These are phyloP conservation scores for Diutina ranongensis DNA, from an alignment of 1,139 yeast genomes.

Conservation along the genomic window DNA sequence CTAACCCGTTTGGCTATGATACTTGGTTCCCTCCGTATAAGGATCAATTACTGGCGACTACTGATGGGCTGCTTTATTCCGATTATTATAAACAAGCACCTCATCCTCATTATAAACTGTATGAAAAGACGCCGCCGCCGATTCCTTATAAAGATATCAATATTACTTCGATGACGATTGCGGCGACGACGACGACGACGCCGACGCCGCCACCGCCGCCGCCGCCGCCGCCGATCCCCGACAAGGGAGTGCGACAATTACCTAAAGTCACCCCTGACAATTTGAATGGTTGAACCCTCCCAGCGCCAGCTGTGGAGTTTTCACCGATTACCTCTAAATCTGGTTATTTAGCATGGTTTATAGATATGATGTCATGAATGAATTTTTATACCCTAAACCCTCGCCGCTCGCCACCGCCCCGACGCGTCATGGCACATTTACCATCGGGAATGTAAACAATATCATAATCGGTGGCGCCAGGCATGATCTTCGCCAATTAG, in stretches of 20 bases:
- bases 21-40: background rate
- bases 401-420: too few species aligned
- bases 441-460: background rate
- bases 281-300: too few species aligned
- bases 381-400: too few species aligned
- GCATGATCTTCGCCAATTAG: too few species aligned
- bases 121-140: background rate
- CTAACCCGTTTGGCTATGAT: background rate
- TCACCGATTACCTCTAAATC: background rate
- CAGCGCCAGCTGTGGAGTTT: too few species aligned
- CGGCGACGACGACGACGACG: background rate
- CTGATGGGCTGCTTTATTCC: conserved; percentile 11
- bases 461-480: too few species aligned
- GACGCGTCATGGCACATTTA: too few species aligned
- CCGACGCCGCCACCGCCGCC: background rate
- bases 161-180: background rate
- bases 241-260: background rate
- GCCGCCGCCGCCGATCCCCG: background rate
- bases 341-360: background rate
- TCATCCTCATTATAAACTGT: conserved; percentile 1
- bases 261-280: too few species aligned
- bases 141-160: background rate
- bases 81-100: conserved; percentile 15
- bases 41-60: background rate
- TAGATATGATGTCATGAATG: background rate